These are phyloP conservation scores for Lactifluus volemus DNA, from an alignment of 768 basidiomycete species.

Conservation along the genomic window DNA sequence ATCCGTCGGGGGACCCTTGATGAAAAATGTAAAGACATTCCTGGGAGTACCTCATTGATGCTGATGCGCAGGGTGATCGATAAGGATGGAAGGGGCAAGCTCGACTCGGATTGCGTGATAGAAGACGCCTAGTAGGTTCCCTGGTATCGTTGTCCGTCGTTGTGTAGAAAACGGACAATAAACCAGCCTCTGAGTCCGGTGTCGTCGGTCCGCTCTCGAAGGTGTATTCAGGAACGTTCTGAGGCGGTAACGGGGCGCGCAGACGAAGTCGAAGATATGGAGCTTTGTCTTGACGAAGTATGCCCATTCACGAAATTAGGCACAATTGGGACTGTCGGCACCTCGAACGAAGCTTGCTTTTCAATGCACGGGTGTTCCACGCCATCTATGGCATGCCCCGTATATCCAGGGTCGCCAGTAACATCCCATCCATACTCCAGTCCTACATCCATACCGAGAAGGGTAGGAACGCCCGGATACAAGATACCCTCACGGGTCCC, in stretches of 20 bases:
- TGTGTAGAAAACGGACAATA: slow-evolving; percentile 34
- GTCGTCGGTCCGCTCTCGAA: slow-evolving; percentile 61
- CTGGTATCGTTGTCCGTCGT: slow-evolving; percentile 26
- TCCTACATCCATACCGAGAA: no score
- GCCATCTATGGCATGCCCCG: slow-evolving; percentile 55
- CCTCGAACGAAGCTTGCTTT: not conserved
- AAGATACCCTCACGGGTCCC: slow-evolving; percentile 69
- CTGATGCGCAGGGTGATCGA: slow-evolving; percentile 70
- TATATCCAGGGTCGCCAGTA: slow-evolving; percentile 45
- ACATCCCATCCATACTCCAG: no score
- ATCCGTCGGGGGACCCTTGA: slow-evolving; percentile 37
- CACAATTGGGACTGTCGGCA: slow-evolving; percentile 24
- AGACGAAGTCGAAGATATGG: slow-evolving; percentile 46
- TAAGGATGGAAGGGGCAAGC: slow-evolving; percentile 28
- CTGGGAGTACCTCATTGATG: slow-evolving; percentile 70
- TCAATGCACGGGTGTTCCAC: slow-evolving; percentile 23
- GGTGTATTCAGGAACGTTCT: slow-evolving; percentile 60
- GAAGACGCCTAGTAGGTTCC: slow-evolving; percentile 34
- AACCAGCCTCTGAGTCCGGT: slow-evolving; percentile 31
- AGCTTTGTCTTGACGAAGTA: slow-evolving; percentile 28
- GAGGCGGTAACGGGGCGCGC: slow-evolving; percentile 62
- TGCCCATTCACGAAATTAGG: slow-evolving; percentile 22
- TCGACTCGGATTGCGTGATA: slow-evolving; percentile 6
- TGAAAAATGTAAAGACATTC: slow-evolving; percentile 55
- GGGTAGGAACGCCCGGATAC: slow-evolving; percentile 42